Evolutionary conservation across 148 eudicot species (phyloP).

Genomic region (Nepenthes mirabilis): DNA sequence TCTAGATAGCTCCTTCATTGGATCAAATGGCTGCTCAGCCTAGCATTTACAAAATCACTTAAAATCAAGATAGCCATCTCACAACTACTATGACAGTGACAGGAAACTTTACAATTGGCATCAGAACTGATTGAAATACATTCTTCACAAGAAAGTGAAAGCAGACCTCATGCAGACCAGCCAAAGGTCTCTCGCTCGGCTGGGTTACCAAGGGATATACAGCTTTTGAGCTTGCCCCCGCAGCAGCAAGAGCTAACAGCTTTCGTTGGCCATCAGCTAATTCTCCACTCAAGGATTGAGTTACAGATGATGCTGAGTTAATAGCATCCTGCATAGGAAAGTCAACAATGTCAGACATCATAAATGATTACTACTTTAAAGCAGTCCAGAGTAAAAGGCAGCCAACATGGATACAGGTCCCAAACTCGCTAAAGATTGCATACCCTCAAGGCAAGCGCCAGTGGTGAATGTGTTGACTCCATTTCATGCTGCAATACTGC

Average conservation of each 20-base stretch:
- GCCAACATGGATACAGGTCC: not conserved
- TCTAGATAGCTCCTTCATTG: conserved; percentile 80
- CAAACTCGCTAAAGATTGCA: not conserved
- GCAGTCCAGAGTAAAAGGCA: not conserved
- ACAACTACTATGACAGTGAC: not conserved
- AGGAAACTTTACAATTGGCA: not conserved
- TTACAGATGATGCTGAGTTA: conserved; percentile 70
- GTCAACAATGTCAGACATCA: not conserved
- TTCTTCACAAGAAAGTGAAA: not conserved
- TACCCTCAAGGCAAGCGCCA: conserved; percentile 83
- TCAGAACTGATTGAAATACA: not conserved
- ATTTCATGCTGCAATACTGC: conserved; percentile 55
- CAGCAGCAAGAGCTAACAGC: conserved; percentile 64
- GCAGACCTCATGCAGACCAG: conserved; percentile 66
- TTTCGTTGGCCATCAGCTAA: conserved; percentile 85
- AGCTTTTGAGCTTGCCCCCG: conserved; percentile 59
- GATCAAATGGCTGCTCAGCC: conserved; percentile 87
- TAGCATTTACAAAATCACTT: conserved; percentile 7
- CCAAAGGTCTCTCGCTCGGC: conserved; percentile 70
- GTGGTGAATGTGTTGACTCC: conserved; percentile 61
- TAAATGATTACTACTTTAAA: not conserved
- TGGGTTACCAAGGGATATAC: conserved; percentile 48
- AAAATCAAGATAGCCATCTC: not conserved
- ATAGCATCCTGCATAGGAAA: conserved; percentile 46
- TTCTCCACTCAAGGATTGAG: conserved; percentile 65